These are phyloP conservation scores for Pilasporangium apinafurcum DNA, from an alignment of 352 stramenopile species.

Conservation along the genomic window DNA sequence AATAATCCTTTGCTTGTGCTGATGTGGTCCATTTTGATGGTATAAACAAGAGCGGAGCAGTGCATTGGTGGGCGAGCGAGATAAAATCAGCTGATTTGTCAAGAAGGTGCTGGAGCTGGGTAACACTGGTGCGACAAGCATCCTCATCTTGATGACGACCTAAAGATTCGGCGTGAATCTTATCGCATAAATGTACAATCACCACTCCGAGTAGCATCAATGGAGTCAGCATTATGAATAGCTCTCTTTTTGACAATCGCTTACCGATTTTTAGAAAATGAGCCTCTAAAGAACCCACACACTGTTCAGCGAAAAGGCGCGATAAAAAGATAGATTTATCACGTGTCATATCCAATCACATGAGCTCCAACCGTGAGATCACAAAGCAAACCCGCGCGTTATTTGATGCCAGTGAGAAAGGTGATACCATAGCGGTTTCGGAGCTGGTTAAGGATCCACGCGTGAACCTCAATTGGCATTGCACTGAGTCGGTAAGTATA, in stretches of 20 bases:
- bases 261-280: background rate
- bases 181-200: background rate
- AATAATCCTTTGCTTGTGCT: conserved; percentile 30
- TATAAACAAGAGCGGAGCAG: conserved; percentile 23
- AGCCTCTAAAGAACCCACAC: too few relatives aligned
- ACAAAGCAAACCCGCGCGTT: conserved; percentile 48
- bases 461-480: conserved; percentile 71
- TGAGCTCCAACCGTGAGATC: conserved; percentile 66
- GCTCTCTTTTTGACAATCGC: background rate
- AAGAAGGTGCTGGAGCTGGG: conserved; percentile 9
- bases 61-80: too few relatives aligned
- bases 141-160: background rate
- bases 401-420: conserved; percentile 49
- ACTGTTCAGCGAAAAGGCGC: conserved; percentile 7
- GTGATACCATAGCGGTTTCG: conserved; percentile 35
- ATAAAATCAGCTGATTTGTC: too few relatives aligned
- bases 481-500: conserved; percentile 38
- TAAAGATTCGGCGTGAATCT: too few relatives aligned
- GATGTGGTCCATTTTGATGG: conserved; percentile 21
- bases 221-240: conserved; percentile 5
- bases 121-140: background rate
- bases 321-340: background rate
- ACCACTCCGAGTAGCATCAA: conserved; percentile 2
- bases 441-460: conserved; percentile 32
- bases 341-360: conserved; percentile 5